Percentiles rank a stretch among this genome's conserved stretches.
Evolutionary conservation across 1,284 basidiomycete species (phyloP).

Genomic region (Ustilago crameri): DNA sequence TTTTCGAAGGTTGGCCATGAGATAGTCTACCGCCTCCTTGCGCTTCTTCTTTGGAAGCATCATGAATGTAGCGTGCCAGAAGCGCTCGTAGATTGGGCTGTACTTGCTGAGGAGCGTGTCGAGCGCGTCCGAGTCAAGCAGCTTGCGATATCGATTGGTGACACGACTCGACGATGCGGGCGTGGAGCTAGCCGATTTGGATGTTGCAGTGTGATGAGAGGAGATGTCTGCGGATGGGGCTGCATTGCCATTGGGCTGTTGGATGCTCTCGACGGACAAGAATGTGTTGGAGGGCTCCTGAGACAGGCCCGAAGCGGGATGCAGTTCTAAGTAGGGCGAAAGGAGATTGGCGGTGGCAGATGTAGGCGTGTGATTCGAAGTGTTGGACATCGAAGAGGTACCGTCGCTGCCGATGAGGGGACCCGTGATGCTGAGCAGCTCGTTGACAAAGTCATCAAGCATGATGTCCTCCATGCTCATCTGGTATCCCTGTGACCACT

Average conservation of each 20-base stretch:
- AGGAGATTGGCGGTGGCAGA: slow-evolving; percentile 7
- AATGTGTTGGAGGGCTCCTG: slow-evolving; percentile 1
- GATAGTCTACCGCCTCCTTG: slow-evolving; percentile 40
- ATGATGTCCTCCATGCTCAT: slow-evolving; percentile 49
- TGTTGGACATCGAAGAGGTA: slow-evolving; percentile 7
- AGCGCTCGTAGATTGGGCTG: slow-evolving; percentile 52
- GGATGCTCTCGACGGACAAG: slow-evolving; percentile 3
- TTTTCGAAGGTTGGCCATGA: slow-evolving; percentile 45
- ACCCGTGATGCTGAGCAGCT: slow-evolving; percentile 47
- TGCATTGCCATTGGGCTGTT: slow-evolving; percentile 1
- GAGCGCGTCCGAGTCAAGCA: slow-evolving; percentile 48
- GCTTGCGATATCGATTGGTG: slow-evolving; percentile 38
- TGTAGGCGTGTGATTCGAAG: slow-evolving; percentile 24
- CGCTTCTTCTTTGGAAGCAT: slow-evolving; percentile 37
- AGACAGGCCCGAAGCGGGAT: neutral
- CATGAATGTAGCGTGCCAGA: slow-evolving; percentile 50
- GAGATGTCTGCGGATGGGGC: neutral
- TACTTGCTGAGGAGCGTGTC: slow-evolving; percentile 53
- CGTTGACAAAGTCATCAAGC: slow-evolving; percentile 56
- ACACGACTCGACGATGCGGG: slow-evolving; percentile 12
- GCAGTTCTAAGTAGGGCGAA: slow-evolving; percentile 8
- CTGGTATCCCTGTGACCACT: slow-evolving; percentile 31
- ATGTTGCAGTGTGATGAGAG: neutral
- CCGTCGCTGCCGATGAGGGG: slow-evolving; percentile 29
- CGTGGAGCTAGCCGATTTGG: slow-evolving; percentile 15